Percentiles rank a stretch among this genome's conserved stretches.
Conservation (phyloP, 306 rosid genomes). For the Rosa lucieae region DNA sequence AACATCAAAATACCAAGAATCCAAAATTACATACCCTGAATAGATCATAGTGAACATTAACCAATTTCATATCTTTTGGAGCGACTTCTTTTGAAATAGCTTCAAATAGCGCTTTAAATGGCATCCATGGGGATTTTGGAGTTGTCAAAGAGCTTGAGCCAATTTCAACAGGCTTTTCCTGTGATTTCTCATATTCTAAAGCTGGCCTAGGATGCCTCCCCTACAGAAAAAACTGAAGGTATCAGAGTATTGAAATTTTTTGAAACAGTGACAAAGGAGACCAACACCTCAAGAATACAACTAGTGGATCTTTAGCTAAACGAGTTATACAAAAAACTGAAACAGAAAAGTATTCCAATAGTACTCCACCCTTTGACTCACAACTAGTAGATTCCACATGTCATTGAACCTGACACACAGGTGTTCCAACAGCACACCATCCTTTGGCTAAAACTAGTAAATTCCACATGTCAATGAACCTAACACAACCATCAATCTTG, state of each 20-base stretch:
- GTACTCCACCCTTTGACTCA: neutral
- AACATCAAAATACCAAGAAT: neutral
- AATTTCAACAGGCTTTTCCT: conserved; percentile 13
- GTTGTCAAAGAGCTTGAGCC: conserved; percentile 16
- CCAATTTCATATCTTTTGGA: conserved; percentile 16
- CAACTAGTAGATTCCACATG: neutral
- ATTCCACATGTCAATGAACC: neutral
- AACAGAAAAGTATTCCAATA: neutral
- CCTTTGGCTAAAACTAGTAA: neutral
- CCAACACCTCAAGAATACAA: neutral
- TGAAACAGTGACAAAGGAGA: neutral
- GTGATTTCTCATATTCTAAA: conserved; percentile 5
- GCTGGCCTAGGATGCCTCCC: conserved; percentile 16
- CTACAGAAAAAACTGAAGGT: conserved; percentile 1
- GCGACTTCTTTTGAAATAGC: conserved; percentile 14
- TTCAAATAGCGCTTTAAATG: conserved; percentile 11
- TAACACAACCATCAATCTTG: neutral
- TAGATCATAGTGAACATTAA: conserved; percentile 18
- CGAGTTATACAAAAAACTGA: neutral
- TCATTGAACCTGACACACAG: neutral
- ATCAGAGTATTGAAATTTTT: neutral
- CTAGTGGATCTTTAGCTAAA: neutral
- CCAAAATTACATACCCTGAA: conserved; percentile 12
- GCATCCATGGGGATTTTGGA: conserved; percentile 24
- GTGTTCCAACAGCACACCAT: neutral